Base-by-base conservation (phyloP, 192 early-diverging fungal species). In the Umbelopsis isabellina region DNA sequence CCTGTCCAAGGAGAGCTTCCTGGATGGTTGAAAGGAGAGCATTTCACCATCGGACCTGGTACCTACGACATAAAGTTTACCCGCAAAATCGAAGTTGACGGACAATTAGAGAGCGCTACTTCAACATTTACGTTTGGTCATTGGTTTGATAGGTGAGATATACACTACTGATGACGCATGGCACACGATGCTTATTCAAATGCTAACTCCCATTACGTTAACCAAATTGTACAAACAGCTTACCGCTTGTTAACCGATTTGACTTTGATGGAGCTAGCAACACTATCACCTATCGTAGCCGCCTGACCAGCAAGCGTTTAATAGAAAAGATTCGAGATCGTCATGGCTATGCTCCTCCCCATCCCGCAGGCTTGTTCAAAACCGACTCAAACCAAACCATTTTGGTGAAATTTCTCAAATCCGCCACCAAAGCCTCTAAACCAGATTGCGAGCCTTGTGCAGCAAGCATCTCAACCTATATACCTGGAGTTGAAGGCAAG, bases 311-410 rank as follows among this genome's bases (percentile, higher is more conserved):
- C 25, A 86, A 87, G 71, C 89, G 88, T 41, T 69, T 85, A 23
- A 78, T 86, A 22, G 55, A 76, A 18, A 91, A 90, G 66, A 88
- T 93, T 53, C 86, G 89, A 46, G 82, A 85, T 77, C 85, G 87
- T 69, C 91, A 93, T 68, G 91, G 91, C 33, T 84, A 88, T 49
- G 80, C 82, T 13, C 87, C 91, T 50, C 81, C 75, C 51, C 84
- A 89, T 22, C 89, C 91, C 8, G 90, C 87, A 0, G 86, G 87
- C 11, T 77, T 89, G 49, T 93, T 89, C 74, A 79, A 79, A 49
- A 87, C 90, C 0, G 81, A 88, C 47, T 86, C 87, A 8, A 91
- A 93, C 70, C 90, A 91, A 77, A 91, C 87, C 21, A 79, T 89
- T 3, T 78, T 93, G 44, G 83, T 80, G 55, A 87, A 83, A 72